Base-by-base conservation (phyloP, 768 basidiomycete species). In the Hericium rajendrae region DNA sequence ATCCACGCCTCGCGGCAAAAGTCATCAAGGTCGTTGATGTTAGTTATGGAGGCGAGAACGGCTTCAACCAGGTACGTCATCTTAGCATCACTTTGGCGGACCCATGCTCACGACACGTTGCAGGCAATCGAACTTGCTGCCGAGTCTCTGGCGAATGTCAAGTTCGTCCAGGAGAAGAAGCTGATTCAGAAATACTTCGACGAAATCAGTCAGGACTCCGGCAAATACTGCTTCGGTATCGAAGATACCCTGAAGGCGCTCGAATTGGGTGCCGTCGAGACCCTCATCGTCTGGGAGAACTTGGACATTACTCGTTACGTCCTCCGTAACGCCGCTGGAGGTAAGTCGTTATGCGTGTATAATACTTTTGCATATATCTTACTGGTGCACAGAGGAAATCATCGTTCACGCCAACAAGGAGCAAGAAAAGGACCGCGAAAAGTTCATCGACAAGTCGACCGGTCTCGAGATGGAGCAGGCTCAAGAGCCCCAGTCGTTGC, bases 151-250 rank as follows among this genome's bases (percentile, higher is more conserved):
- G 86, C 91, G 39, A 98, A 98, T 70, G 97, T 99, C 77, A 99
- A 99, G 71, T 98, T 99, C 66, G 95, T 99, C 38, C 95, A 98
- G 72, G 97, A 99, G 77, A 98, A 98, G 79, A 87, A 78, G 70
- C 83, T 99, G 51, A 98, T 99, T 65, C 94, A 98, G 71, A 88
- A 83, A 70, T 98, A 97, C 77, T 99, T 99, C 69, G 95, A 98
- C 67, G 97, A 99, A 74, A 99, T 99, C 74, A 95, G 94, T 65
- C 90, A 91, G 69, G 97, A 99, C 67, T 93, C 91, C 38, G 91
- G 84, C 66, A 91, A 86, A 71, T 97, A 95, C 75, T 97, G 94
- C 74, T 98, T 95, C 70, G 97, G 97, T 73, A 84, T 99, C 60
- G 91, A 91, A 15, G 97, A 99, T 68, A 98, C 95, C 1, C 80